These are phyloP conservation scores for Oryza glumipatula DNA, from an alignment of 176 grass and related monocot genomes.

Conservation along the genomic window DNA sequence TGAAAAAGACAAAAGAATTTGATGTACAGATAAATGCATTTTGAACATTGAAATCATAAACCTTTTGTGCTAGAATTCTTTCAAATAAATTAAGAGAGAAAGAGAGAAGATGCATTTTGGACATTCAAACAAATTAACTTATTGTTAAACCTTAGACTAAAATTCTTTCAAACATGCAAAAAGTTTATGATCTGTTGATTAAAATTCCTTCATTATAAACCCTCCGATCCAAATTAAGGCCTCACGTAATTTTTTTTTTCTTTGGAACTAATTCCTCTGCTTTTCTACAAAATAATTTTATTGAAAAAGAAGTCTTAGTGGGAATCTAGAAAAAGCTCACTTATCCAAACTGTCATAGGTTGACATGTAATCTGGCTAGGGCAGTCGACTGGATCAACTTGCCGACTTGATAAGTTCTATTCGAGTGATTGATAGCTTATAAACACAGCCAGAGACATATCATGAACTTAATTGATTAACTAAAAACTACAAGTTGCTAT, in stretches of 20 bases:
- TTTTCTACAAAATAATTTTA: too few relatives aligned
- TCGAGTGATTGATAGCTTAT: background rate
- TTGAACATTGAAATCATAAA: too few relatives aligned
- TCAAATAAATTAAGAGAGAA: background rate
- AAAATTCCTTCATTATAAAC: background rate
- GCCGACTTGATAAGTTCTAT: background rate
- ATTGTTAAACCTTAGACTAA: background rate
- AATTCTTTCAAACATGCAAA: too few relatives aligned
- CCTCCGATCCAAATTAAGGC: too few relatives aligned
- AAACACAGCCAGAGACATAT: background rate
- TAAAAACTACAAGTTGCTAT: background rate
- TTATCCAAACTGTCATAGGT: background rate
- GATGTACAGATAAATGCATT: background rate
- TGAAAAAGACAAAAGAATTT: background rate
- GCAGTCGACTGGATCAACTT: background rate
- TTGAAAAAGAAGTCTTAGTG: too few relatives aligned
- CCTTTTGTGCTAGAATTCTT: too few relatives aligned
- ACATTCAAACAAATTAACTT: background rate
- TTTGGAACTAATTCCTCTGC: too few relatives aligned
- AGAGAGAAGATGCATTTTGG: background rate
- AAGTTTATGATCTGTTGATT: background rate
- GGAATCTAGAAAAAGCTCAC: background rate
- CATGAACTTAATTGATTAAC: background rate
- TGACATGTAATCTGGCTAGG: background rate
- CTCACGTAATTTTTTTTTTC: too few relatives aligned